Conservation (phyloP, 345 rosid species). For the Syzygium aqueum region DNA sequence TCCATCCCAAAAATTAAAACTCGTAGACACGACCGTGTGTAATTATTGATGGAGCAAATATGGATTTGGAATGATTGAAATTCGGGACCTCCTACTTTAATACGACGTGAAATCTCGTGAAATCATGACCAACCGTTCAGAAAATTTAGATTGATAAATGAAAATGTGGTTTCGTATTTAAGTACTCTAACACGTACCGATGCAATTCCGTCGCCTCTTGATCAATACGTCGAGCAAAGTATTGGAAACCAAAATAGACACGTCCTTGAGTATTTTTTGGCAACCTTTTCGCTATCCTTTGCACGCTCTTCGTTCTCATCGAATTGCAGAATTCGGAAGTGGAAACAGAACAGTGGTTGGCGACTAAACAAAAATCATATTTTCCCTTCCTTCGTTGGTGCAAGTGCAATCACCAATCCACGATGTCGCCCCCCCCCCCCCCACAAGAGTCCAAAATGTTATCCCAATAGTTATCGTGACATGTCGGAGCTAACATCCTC, state of each 20-base stretch:
- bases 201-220: neutral
- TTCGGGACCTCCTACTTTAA: neutral
- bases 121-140: too few relatives aligned
- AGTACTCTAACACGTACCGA: too few relatives aligned
- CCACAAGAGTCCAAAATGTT: neutral
- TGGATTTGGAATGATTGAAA: neutral
- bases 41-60: too few relatives aligned
- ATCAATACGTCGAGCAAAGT: neutral
- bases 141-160: neutral
- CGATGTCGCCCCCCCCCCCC: neutral
- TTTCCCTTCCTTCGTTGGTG: neutral
- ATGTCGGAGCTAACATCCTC: too few relatives aligned
- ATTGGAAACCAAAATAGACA: neutral
- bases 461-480: too few relatives aligned
- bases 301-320: neutral
- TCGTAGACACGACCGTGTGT: too few relatives aligned
- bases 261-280: neutral
- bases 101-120: too few relatives aligned
- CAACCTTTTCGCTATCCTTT: neutral
- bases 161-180: rapidly evolving
- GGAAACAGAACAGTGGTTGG: neutral
- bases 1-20: neutral
- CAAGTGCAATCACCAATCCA: neutral
- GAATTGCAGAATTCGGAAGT: neutral
- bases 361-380: neutral